Base-by-base conservation (phyloP, 2,329 filamentous ascomycete genomes). In the Sporothrix curviconia region DNA sequence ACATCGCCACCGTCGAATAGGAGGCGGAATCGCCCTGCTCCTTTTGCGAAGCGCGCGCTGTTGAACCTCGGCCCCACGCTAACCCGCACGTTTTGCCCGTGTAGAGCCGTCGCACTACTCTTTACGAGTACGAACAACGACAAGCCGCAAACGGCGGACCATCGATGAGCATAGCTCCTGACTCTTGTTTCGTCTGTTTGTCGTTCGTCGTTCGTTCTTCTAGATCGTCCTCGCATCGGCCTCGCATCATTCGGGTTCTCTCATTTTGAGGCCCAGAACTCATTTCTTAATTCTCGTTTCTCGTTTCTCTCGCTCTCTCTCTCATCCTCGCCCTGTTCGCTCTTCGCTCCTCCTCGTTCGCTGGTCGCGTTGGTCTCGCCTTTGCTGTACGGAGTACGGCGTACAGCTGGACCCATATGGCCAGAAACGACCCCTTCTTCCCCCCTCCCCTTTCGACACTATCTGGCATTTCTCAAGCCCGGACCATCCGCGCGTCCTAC, bases 1-100 rank as follows among this genome's bases (percentile, higher is more conserved):
- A 43, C 50, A 55, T 58, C 43, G 56, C 56, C 50, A 40, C 56
- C 22, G 22, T 46, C 51, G 25, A 54, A 54, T 43, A 57, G 49
- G 56, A 40, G 56, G 40, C 49, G 42, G 17, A 34, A 22, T n/a
- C 17, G 44, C 47, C 36, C 43, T 40, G 19, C 39, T 25, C 50
- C n/a, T n/a, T n/a, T n/a, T n/a, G n/a, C n/a, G n/a, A n/a, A n/a
- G n/a, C n/a, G n/a, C n/a, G n/a, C n/a, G n/a, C n/a, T n/a, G n/a
- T n/a, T n/a, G n/a, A n/a, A n/a, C n/a, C n/a, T n/a, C n/a, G n/a
- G n/a, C n/a, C n/a, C n/a, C n/a, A n/a, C n/a, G n/a, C n/a, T n/a
- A n/a, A n/a, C n/a, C n/a, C n/a, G n/a, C n/a, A n/a, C n/a, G n/a
- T n/a, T n/a, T n/a, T n/a, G n/a, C n/a, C n/a, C n/a, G n/a, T n/a